A percentile compares a stretch with the other conserved stretches of the same genome.
phyloP scores from a whole-genome alignment of 495 filamentous ascomycete genomes.

The Aspergillus conjunctus region DNA sequence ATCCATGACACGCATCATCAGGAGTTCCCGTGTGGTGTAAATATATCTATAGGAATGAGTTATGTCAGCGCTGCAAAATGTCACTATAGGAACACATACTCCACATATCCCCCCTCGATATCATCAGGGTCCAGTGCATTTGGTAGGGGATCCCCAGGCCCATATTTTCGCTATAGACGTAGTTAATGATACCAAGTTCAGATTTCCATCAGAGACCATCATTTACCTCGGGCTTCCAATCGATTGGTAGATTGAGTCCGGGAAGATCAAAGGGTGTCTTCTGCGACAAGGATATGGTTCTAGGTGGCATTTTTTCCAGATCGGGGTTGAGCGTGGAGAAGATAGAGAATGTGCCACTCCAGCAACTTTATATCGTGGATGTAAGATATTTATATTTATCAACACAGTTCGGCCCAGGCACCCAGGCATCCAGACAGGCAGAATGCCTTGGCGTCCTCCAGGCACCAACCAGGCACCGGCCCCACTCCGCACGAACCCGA shows the following conservation, averaged over 20 bases:
- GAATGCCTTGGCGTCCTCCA: background rate
- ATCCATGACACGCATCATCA: slow-evolving; percentile 41
- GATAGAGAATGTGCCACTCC: background rate
- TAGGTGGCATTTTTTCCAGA: background rate
- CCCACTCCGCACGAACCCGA: background rate
- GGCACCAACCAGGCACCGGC: slow-evolving; percentile 1
- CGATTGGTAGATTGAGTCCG: background rate
- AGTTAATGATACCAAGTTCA: background rate
- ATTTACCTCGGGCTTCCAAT: background rate
- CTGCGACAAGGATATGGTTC: background rate
- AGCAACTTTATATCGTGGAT: background rate
- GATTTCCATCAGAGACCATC: background rate
- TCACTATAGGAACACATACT: background rate
- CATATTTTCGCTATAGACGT: background rate
- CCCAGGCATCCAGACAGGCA: background rate
- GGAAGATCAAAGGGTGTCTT: background rate
- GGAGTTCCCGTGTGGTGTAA: slow-evolving; percentile 37
- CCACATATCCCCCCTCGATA: slow-evolving; percentile 9
- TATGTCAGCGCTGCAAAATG: background rate
- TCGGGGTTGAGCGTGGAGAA: background rate
- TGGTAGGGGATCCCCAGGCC: background rate
- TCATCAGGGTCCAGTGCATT: slow-evolving; percentile 9
- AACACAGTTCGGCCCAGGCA: too few relatives aligned
- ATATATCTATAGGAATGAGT: slow-evolving; percentile 5
- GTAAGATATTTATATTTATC: background rate